Evolutionary conservation across 2,329 filamentous ascomycete species (phyloP).

Genomic region (Lachnellula arida): DNA sequence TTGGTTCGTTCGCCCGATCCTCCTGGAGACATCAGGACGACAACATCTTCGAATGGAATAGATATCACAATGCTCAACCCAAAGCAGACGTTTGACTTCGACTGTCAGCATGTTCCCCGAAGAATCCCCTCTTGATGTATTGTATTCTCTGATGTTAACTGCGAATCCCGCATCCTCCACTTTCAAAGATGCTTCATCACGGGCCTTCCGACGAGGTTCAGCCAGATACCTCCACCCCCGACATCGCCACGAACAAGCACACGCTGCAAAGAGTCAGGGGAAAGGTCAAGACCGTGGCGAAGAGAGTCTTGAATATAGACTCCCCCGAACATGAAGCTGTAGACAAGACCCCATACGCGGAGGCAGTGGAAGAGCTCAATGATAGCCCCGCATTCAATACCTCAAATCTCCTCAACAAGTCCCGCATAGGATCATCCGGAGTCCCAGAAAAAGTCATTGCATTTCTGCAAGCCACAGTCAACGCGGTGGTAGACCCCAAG

Average conservation of each 20-base stretch:
- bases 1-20: too few relatives aligned
- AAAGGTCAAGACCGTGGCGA: constrained; percentile 7
- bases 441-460: constrained; percentile 9
- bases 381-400: constrained; percentile 21
- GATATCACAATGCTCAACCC: too few relatives aligned
- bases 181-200: not conserved
- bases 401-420: constrained; percentile 12
- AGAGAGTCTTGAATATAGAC: constrained; percentile 2
- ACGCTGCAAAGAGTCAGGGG: constrained; percentile 1
- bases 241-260: not conserved
- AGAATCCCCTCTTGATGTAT: not conserved
- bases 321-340: constrained; percentile 1
- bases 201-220: not conserved
- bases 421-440: constrained; percentile 6
- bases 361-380: constrained; percentile 11
- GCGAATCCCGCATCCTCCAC: not conserved
- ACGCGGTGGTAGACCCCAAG: constrained; percentile 19
- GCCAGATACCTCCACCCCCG: not conserved
- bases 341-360: constrained; percentile 3
- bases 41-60: too few relatives aligned
- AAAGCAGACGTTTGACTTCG: too few relatives aligned
- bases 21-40: too few relatives aligned
- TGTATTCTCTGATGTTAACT: not conserved
- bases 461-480: constrained; percentile 7
- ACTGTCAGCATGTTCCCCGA: not conserved